These are phyloP conservation scores for Aegilops bicornis DNA, from an alignment of 176 grass and related monocot species.

Conservation along the genomic window DNA sequence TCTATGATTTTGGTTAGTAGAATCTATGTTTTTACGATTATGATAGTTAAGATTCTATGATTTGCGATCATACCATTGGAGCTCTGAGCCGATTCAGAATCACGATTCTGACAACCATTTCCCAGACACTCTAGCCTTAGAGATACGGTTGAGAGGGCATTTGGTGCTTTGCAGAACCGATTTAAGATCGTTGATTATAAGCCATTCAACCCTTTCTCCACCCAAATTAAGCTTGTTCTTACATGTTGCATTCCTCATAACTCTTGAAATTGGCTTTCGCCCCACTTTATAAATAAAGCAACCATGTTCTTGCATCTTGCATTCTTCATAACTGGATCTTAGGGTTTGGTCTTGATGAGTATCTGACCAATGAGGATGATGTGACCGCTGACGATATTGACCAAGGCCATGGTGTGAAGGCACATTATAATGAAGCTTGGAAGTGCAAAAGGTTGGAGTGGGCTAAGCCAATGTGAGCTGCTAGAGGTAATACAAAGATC, in stretches of 20 bases:
- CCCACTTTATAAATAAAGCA: too few species aligned
- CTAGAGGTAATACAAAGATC: too few species aligned
- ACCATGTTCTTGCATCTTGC: neutral
- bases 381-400: neutral
- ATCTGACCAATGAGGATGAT: neutral
- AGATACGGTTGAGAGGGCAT: neutral
- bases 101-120: too few species aligned
- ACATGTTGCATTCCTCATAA: too few species aligned
- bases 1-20: too few species aligned
- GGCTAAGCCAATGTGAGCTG: too few species aligned
- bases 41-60: too few species aligned
- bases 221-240: neutral
- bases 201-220: neutral
- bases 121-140: neutral
- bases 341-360: neutral
- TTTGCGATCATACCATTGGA: too few species aligned
- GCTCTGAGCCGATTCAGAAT: too few species aligned
- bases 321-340: neutral
- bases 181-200: neutral
- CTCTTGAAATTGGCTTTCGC: too few species aligned
- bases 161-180: neutral
- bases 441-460: too few species aligned
- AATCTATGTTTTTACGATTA: too few species aligned
- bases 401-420: neutral
- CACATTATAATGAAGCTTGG: neutral